Conservation (phyloP, 2,329 filamentous ascomycete genomes). For the Chaetomium globosum region DNA sequence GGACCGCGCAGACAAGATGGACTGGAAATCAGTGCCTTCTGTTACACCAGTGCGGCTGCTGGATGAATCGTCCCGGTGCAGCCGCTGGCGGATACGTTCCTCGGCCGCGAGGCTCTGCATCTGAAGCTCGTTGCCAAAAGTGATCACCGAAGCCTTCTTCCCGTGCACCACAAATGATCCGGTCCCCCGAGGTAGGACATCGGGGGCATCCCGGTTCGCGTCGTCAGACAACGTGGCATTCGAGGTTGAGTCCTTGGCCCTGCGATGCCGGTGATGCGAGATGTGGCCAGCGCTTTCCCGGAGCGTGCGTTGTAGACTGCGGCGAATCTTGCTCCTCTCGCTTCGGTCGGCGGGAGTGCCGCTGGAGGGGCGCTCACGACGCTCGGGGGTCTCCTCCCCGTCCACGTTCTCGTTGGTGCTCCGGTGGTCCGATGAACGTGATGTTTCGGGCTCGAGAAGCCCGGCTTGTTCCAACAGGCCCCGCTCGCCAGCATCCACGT, state of each 20-base stretch:
- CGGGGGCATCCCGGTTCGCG: conserved; percentile 47
- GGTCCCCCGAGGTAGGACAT: conserved; percentile 74
- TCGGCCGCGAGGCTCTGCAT: conserved; percentile 77
- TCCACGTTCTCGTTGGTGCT: conserved; percentile 47
- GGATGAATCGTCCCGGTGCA: conserved; percentile 40
- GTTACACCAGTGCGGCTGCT: conserved; percentile 41
- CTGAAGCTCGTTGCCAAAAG: conserved; percentile 91
- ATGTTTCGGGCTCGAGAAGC: conserved; percentile 55
- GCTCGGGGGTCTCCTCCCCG: conserved; percentile 47
- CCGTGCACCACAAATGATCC: conserved; percentile 96
- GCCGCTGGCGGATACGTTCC: conserved; percentile 69
- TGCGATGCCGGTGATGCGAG: conserved; percentile 71
- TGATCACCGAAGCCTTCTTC: conserved; percentile 96
- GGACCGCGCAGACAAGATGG: conserved; percentile 50
- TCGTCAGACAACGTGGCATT: conserved; percentile 57
- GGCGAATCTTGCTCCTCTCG: conserved; percentile 71
- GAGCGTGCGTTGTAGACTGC: conserved; percentile 86
- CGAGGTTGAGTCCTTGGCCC: conserved; percentile 71
- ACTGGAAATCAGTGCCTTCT: conserved; percentile 54
- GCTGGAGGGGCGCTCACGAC: conserved; percentile 36
- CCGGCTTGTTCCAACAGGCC: conserved; percentile 69
- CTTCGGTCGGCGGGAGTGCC: conserved; percentile 47
- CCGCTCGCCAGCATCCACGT: conserved; percentile 67
- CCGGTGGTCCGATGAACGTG: conserved; percentile 47
- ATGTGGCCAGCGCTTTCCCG: conserved; percentile 73